Percentiles rank a stretch among this genome's conserved stretches.
phyloP scores from a whole-genome alignment of 352 stramenopile genomes.

The Thalassiosira livingstoniorum region DNA sequence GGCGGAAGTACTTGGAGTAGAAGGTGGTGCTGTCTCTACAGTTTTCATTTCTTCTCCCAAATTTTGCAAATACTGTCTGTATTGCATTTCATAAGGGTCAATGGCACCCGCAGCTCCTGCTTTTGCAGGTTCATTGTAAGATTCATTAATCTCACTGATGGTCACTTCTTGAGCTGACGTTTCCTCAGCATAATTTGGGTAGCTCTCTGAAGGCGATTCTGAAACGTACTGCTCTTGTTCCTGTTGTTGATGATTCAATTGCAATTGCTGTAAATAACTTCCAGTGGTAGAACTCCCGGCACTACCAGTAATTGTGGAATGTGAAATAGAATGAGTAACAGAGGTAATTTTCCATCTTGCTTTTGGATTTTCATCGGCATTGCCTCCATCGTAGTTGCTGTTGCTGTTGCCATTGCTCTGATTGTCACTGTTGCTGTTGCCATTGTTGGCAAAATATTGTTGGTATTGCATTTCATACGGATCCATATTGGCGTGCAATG shows the following conservation, averaged over 20 bases:
- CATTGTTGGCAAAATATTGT: constrained; percentile 1
- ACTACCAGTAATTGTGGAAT: too few species aligned
- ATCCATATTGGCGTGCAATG: constrained; percentile 18
- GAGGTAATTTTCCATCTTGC: background rate
- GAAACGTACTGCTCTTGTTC: background rate
- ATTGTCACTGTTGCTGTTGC: background rate
- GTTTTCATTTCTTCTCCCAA: constrained; percentile 19
- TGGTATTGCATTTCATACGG: constrained; percentile 29
- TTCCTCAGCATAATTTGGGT: background rate
- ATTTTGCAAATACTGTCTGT: constrained; percentile 18
- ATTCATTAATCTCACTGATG: background rate
- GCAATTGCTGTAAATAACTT: background rate
- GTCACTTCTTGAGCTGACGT: too few species aligned
- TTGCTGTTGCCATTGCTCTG: background rate
- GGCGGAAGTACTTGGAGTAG: background rate
- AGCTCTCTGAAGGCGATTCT: background rate
- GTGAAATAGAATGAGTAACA: too few species aligned
- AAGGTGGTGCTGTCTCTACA: background rate
- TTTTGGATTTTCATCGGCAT: background rate
- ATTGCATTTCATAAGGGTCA: constrained; percentile 18
- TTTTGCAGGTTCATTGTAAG: constrained; percentile 12
- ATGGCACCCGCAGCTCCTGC: background rate
- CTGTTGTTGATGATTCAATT: constrained; percentile 1
- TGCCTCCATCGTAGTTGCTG: background rate
- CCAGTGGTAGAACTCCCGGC: background rate